phyloP scores from a whole-genome alignment of 768 basidiomycete genomes.

The Trametopsis cervina region DNA sequence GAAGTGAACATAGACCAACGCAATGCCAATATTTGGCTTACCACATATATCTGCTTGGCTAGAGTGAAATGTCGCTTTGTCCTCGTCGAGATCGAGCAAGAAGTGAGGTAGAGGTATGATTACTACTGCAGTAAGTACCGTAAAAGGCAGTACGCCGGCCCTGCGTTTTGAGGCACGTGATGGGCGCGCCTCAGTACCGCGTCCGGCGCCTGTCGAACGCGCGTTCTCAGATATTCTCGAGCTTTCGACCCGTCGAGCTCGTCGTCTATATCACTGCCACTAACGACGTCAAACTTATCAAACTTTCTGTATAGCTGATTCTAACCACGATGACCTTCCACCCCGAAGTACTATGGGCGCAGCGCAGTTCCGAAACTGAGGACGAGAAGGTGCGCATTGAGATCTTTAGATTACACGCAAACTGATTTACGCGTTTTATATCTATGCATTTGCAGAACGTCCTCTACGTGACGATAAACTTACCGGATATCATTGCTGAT shows the following conservation, averaged over 20 bases:
- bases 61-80: not conserved
- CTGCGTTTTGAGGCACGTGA: too few species aligned
- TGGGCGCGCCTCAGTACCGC: not conserved
- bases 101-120: not conserved
- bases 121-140: too few species aligned
- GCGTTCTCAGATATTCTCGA: slow-evolving; percentile 24
- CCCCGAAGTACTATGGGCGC: slow-evolving; percentile 94
- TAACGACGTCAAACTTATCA: slow-evolving; percentile 11
- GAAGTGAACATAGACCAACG: not conserved
- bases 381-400: slow-evolving; percentile 53
- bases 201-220: slow-evolving; percentile 2
- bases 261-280: slow-evolving; percentile 12
- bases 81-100: not conserved
- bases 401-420: not conserved
- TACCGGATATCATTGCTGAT: slow-evolving; percentile 59
- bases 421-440: slow-evolving; percentile 3
- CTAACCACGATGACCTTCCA: slow-evolving; percentile 38
- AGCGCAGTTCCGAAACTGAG: slow-evolving; percentile 66
- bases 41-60: slow-evolving; percentile 39
- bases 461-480: slow-evolving; percentile 78
- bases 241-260: slow-evolving; percentile 15
- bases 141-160: too few species aligned
- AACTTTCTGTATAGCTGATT: slow-evolving; percentile 12
- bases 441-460: slow-evolving; percentile 56
- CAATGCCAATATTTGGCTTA: slow-evolving; percentile 34